Percentiles rank a stretch among this genome's conserved stretches.
Conservation (phyloP, 805 yeast genomes). For the Myxozyma geophila region DNA sequence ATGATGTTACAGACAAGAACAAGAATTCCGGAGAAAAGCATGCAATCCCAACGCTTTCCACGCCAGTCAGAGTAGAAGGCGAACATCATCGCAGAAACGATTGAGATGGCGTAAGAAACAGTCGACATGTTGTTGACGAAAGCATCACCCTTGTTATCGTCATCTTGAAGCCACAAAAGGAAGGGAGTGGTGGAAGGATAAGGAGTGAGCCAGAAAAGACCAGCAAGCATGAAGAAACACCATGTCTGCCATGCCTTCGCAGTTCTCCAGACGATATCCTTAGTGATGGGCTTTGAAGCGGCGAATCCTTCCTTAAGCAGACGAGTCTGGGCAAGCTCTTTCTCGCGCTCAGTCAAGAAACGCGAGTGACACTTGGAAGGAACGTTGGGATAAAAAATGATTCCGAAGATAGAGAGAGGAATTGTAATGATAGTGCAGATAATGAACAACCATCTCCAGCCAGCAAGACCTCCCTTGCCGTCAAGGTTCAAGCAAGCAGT, state of each 20-base stretch:
- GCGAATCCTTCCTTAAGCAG: conserved; percentile 31
- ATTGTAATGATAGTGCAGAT: conserved; percentile 52
- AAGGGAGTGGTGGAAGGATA: conserved; percentile 34
- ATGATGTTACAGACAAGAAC: conserved; percentile 32
- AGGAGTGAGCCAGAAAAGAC: conserved; percentile 31
- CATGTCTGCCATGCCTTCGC: conserved; percentile 29
- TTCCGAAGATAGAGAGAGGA: conserved; percentile 45
- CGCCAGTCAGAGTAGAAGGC: conserved; percentile 35
- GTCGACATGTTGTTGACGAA: conserved; percentile 28
- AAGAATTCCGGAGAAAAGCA: conserved; percentile 26
- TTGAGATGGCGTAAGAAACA: conserved; percentile 25
- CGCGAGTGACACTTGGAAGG: conserved; percentile 44
- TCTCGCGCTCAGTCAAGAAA: conserved; percentile 37
- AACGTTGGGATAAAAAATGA: conserved; percentile 55
- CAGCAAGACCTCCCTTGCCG: conserved; percentile 47
- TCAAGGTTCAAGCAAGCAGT: conserved; percentile 56
- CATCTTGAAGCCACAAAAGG: conserved; percentile 27
- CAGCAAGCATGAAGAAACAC: conserved; percentile 28
- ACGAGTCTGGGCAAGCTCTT: conserved; percentile 37
- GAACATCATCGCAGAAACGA: conserved; percentile 32
- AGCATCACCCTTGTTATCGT: neutral
- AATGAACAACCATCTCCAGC: conserved; percentile 76
- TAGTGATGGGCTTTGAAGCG: conserved; percentile 7
- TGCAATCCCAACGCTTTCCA: conserved; percentile 31
- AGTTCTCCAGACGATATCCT: conserved; percentile 14